Conservation (phyloP, 139 green algal species). For the Micractinium sp. region DNA sequence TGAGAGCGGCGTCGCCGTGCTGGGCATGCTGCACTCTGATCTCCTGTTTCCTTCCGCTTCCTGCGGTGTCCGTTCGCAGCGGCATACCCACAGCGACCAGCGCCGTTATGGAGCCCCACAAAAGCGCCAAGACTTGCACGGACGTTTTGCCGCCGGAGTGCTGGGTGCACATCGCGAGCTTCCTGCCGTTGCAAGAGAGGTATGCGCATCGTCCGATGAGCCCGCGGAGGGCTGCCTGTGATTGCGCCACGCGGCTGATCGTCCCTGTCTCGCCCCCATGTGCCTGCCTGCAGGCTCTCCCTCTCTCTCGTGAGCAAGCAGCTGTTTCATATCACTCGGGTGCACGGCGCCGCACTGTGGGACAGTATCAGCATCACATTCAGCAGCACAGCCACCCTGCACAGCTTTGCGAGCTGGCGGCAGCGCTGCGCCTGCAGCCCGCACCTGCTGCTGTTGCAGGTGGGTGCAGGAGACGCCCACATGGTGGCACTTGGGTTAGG, state of each 20-base stretch:
- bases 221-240: too few relatives aligned
- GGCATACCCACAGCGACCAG: background rate
- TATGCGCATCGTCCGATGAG: background rate
- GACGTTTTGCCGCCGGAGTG: background rate
- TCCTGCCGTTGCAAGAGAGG: background rate
- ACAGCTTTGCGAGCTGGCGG: background rate
- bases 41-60: too few relatives aligned
- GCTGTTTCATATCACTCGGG: background rate
- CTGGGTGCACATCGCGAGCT: constrained; percentile 3
- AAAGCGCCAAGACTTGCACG: background rate
- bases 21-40: too few relatives aligned
- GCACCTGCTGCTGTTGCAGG: background rate
- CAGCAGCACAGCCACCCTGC: background rate
- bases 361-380: background rate
- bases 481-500: too few relatives aligned
- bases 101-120: background rate
- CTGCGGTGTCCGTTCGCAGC: too few relatives aligned
- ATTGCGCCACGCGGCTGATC: background rate
- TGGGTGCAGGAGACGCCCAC: too few relatives aligned
- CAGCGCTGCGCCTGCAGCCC: background rate
- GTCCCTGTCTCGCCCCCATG: background rate
- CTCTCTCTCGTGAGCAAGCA: constrained; percentile 19
- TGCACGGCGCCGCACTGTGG: background rate
- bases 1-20: too few relatives aligned
- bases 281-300: background rate